Evolutionary conservation across 2,329 filamentous ascomycete species (phyloP), one percentile per base, ranked within the genome.

Genomic region (Sporothrix variecibatus): DNA sequence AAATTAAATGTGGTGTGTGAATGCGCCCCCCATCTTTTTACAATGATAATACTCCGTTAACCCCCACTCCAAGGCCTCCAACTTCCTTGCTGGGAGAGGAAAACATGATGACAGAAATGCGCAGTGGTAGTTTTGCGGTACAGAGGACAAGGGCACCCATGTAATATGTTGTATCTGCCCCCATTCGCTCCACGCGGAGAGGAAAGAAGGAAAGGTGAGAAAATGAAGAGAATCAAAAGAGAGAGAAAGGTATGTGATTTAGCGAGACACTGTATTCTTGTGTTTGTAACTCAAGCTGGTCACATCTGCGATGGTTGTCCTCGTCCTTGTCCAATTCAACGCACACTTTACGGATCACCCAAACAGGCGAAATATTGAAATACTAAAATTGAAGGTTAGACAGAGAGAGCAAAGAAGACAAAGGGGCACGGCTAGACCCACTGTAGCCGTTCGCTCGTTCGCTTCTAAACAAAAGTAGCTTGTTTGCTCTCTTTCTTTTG

Each of bases 321-420:
- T 62, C 56, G 31, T 34, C 28, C 2, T n/a, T 23, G 1, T 1
- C 2, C 58, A n/a, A 38, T 26, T 26, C 9, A 7, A 43, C 9
- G n/a, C 3, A 8, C 34, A 9, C 5, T n/a, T 20, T 46, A 31
- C n/a, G 56, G 69, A 43, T 71, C 53, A 49, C 53, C 38, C 4
- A 49, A 71, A 49, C 2, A 23, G 26, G 53, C 38, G 38, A 71
- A 49, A 62, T 62, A 43, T 71, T 38, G 67, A 31, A 38, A 60
- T 5, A 53, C 15, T 43, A 46, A 17, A 46, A 15, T 46, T 46
- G 12, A 23, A 23, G 3, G 26, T 31, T 12, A 34, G 58, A 51
- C 17, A 43, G 7, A 9, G 17, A 70, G 43, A 67, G 26, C 11
- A 23, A 40, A 40, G n/a, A 5, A 56, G 26, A 15, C 1, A 51